Conservation (phyloP, 768 basidiomycete genomes). For the Vararia minispora region DNA sequence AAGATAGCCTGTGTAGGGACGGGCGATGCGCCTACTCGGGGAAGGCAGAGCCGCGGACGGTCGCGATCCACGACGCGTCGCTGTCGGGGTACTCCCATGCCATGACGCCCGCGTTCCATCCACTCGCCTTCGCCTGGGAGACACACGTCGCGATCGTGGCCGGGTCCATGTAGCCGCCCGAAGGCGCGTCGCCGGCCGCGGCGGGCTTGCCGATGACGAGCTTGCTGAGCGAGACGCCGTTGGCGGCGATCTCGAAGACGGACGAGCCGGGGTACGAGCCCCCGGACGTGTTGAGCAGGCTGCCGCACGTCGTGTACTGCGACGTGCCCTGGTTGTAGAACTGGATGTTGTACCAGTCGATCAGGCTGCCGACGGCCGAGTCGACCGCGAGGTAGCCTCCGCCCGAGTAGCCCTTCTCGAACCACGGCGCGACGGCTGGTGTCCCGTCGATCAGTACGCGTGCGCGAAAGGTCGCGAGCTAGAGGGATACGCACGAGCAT, state of each 20-base stretch:
- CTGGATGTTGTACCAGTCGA: conserved; percentile 40
- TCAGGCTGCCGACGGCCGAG: conserved; percentile 27
- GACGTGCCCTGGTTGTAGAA: conserved; percentile 28
- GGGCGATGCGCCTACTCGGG: too few species aligned
- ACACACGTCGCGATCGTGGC: conserved; percentile 49
- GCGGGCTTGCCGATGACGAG: conserved; percentile 72
- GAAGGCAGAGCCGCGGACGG: conserved; percentile 2
- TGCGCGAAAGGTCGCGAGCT: too few species aligned
- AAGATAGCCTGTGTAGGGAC: too few species aligned
- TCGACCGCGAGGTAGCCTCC: conserved; percentile 32
- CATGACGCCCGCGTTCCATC: conserved; percentile 33
- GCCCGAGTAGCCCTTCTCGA: too few species aligned
- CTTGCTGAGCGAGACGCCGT: conserved; percentile 48
- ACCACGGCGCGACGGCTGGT: conserved; percentile 7
- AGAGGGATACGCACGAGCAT: conserved; percentile 20
- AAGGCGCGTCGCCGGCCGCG: conserved; percentile 26
- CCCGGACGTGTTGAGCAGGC: conserved; percentile 29
- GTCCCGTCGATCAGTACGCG: too few species aligned
- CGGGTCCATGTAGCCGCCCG: conserved; percentile 48
- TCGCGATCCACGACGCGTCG: conserved; percentile 4
- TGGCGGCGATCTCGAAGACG: conserved; percentile 40
- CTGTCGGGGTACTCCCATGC: conserved; percentile 7
- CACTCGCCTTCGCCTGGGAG: conserved; percentile 39
- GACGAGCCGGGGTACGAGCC: conserved; percentile 30
- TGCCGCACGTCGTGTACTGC: conserved; percentile 28